Evolutionary conservation across 345 rosid genomes (phyloP), one percentile per base, ranked within the genome.

Genomic region (Arabis alpina): DNA sequence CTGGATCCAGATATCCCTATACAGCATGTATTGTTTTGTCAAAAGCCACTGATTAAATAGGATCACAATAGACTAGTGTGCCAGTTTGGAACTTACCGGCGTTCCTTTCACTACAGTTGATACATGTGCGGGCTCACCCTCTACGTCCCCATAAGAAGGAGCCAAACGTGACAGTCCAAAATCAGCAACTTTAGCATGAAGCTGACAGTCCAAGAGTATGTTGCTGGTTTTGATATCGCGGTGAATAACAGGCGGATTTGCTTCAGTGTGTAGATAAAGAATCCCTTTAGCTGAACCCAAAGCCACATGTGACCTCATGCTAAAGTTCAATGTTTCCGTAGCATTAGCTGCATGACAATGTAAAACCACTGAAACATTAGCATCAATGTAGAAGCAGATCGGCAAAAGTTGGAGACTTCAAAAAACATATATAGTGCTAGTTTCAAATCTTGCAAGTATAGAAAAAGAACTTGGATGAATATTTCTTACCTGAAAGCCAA

Each of bases 1-100:
- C 94, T 41, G 96, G 96, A 82, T 93, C 97, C 19, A 90, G 83
- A 72, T 88, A 87, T 49, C 97, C 98, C 93, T 90, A 82, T 67
- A 36, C 14, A 39, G 0, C 64, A 36, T 51, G 54, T 48, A 1
- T 25, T 54, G 30, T 15, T 54, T 36, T 39, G 19, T 64, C 59
- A 73, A 45, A 57, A 16, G 13, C 27, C 44, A 13, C 39, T 47
- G 10, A 30, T 13, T 63, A 36, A n/a, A 12, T 42, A 36, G 14
- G 8, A 8, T 32, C 28, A 64, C 11, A 34, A 72, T 37, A 34
- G 4, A 64, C 42, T 64, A 50, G 40, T 40, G 14, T 66, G 13
- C 41, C 15, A 73, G 11, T 13, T 42, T 62, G 25, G 16, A 24
- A 73, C 87, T 75, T 72, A 86, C 90, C 14, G 87, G 94, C 51